Conservation (phyloP, 2,329 filamentous ascomycete genomes). For the Cladosporium sphaerospermum region DNA sequence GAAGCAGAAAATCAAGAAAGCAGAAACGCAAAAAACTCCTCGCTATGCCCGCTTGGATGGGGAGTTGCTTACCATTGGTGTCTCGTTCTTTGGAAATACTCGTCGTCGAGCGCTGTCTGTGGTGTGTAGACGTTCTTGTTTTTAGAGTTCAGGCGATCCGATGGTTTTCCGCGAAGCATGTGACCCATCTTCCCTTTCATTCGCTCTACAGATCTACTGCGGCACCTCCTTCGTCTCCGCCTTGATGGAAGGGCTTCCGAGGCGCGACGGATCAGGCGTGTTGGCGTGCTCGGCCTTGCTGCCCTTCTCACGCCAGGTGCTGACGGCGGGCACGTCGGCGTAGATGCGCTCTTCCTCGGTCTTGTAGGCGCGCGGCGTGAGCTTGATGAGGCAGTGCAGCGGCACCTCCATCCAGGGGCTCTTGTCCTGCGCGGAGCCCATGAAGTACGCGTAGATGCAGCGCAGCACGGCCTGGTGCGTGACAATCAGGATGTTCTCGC, state of each 20-base stretch:
- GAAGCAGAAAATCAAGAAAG: too few species aligned
- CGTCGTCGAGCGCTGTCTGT: too few species aligned
- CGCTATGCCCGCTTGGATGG: too few species aligned
- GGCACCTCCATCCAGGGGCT: slow-evolving; percentile 99
- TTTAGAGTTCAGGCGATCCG: too few species aligned
- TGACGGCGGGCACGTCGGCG: slow-evolving; percentile 90
- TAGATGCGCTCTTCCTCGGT: slow-evolving; percentile 84
- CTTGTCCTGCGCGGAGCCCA: slow-evolving; percentile 88
- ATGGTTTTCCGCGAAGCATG: too few species aligned
- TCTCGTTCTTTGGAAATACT: too few species aligned
- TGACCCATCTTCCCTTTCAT: too few species aligned
- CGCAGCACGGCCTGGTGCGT: slow-evolving; percentile 94
- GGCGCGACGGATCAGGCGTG: slow-evolving; percentile 14
- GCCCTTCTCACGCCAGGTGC: slow-evolving; percentile 92
- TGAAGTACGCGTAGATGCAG: slow-evolving; percentile 98
- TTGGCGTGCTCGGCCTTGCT: slow-evolving; percentile 79
- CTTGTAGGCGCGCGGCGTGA: slow-evolving; percentile 89
- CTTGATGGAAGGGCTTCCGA: slow-evolving; percentile 6
- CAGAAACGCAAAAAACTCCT: too few species aligned
- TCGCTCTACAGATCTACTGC: too few species aligned
- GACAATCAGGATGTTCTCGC: slow-evolving; percentile 94
- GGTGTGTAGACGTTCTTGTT: too few species aligned
- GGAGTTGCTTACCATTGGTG: too few species aligned
- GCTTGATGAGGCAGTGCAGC: slow-evolving; percentile 90
- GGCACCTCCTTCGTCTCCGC: slow-evolving; percentile 2